Base-by-base conservation (phyloP, 2,329 filamentous ascomycete genomes). In the Pseudocercospora ulei region DNA sequence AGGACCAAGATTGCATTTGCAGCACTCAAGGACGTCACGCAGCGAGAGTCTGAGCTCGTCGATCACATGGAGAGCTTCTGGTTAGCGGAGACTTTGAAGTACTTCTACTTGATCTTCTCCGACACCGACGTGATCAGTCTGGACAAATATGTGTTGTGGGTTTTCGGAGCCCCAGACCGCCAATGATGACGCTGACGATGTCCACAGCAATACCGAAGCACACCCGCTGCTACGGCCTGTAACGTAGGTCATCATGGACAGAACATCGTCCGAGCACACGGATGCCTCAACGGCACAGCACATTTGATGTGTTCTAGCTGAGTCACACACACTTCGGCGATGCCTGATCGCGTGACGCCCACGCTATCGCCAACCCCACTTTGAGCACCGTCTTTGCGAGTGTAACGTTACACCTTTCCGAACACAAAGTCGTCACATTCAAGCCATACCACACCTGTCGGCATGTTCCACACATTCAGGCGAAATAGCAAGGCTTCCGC, bases 41-140 rank as follows among this genome's bases (percentile, higher is more conserved):
- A 44, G 28, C 23, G 60, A 64, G 41, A 61, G 56, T 7, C 65
- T 65, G 3, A 51, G 11, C 58, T 41, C 14, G 39, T 48, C 39
- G 76, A 82, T 56, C 71, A 70, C 38, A 83, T 83, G 79, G 79
- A 84, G 66, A 81, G 76, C 45, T 84, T 84, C 58, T 85, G 80
- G 48, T 65, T 81, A 28, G 74, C 74, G 1, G 75, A 80, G 61
- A 79, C 76, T 48, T 60, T 80, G 35, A 80, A 80, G 57, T 80
- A 80, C 57, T 78, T 78, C 48, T 80, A 75, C 45, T 60, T 80
- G 39, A 66, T 77, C 5, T 80, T 78, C 53, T 66, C 66, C 19
- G 73, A 77, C 25, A 75, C 73, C 43, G 64, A 70, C 40, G 56
- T 75, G 16, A 62, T 77, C 9, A 75, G 69, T 51, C 58, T 80